Evolutionary conservation across 2,329 filamentous ascomycete genomes (phyloP).

Genomic region (Tolypocladium inflatum): DNA sequence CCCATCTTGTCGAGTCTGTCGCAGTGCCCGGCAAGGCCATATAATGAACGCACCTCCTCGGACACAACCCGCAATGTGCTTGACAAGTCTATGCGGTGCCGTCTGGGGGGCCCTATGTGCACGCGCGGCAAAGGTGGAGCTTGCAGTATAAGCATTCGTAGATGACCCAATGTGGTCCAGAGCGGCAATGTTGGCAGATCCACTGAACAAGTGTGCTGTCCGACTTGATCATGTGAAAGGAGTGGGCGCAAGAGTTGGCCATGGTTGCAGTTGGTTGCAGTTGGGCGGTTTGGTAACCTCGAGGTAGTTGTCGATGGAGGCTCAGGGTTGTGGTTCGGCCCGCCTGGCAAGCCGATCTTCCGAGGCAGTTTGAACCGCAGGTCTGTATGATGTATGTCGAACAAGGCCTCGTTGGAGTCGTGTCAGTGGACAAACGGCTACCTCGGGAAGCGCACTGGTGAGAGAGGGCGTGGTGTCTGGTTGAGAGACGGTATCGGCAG

Average conservation of each 20-base stretch:
- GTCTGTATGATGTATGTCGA: too few relatives aligned
- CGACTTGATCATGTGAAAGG: slow-evolving; percentile 57
- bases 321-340: background rate
- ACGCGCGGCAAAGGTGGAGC: slow-evolving; percentile 52
- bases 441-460: background rate
- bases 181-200: slow-evolving; percentile 55
- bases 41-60: background rate
- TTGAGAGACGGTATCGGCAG: background rate
- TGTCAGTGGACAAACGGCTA: background rate
- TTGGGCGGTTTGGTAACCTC: too few relatives aligned
- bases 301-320: background rate
- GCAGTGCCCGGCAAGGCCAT: background rate
- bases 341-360: too few relatives aligned
- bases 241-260: slow-evolving; percentile 48
- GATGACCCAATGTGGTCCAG: slow-evolving; percentile 58
- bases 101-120: slow-evolving; percentile 27
- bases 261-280: slow-evolving; percentile 28
- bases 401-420: background rate
- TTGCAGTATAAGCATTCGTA: slow-evolving; percentile 62
- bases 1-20: background rate
- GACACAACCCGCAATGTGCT: background rate
- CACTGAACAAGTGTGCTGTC: slow-evolving; percentile 57
- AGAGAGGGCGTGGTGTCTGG: background rate
- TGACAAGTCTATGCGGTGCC: background rate
- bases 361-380: too few relatives aligned